These are phyloP conservation scores for Backusella luteola DNA, from an alignment of 192 early-diverging fungal species.

Conservation along the genomic window DNA sequence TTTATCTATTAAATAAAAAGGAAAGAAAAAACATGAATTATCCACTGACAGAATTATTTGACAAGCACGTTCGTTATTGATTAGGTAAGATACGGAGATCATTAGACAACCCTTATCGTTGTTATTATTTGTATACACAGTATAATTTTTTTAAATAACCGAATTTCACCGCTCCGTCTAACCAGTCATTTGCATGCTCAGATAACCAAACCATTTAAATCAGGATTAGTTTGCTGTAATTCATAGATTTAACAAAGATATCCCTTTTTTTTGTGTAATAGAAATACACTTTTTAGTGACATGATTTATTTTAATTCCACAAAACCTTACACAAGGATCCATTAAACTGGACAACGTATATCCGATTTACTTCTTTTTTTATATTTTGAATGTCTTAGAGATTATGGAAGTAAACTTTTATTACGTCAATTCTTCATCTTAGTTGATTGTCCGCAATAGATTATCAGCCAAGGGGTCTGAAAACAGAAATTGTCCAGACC, in stretches of 20 bases:
- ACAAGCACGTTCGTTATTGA: neutral
- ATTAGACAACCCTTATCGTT: slow-evolving; percentile 1
- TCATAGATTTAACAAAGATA: slow-evolving; percentile 1
- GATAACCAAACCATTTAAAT: neutral
- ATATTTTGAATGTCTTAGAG: neutral
- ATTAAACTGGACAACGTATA: neutral
- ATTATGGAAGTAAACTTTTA: neutral
- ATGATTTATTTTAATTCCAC: neutral
- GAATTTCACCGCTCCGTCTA: neutral
- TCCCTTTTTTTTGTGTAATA: slow-evolving; percentile 1
- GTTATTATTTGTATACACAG: neutral
- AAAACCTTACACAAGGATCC: neutral
- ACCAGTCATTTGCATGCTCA: neutral
- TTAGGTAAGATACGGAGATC: slow-evolving; percentile 1
- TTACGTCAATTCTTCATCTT: neutral
- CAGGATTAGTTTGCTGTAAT: neutral
- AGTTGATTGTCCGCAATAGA: neutral
- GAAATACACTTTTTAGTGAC: neutral
- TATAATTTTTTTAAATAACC: neutral
- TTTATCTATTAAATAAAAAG: neutral
- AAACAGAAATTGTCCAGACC: neutral
- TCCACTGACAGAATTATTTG: slow-evolving; percentile 1
- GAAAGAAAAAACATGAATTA: neutral
- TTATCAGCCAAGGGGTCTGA: neutral
- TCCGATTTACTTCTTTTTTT: neutral